A percentile compares a stretch with the other conserved stretches of the same genome.
These are phyloP conservation scores for Colletotrichum caudatum DNA, from an alignment of 2,329 filamentous ascomycete genomes.

Conservation along the genomic window DNA sequence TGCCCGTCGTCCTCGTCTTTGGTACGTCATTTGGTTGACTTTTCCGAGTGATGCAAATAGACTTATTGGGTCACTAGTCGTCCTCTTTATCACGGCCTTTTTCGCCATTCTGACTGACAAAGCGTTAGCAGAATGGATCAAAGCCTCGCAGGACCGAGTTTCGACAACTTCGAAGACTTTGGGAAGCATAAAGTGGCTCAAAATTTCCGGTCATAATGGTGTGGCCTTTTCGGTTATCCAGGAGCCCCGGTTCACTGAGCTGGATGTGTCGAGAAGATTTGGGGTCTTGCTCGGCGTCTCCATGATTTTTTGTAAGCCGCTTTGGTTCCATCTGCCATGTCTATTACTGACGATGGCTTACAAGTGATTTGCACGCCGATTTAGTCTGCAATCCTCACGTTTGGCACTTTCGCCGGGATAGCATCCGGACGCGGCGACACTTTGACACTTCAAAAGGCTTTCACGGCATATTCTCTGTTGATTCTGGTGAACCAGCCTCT, in stretches of 20 bases:
- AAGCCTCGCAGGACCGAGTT: conserved; percentile 62
- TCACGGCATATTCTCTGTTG: conserved; percentile 44
- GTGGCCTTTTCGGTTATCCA: conserved; percentile 49
- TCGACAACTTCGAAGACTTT: conserved; percentile 61
- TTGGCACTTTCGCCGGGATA: conserved; percentile 42
- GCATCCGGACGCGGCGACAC: conserved; percentile 20
- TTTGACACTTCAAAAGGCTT: conserved; percentile 42
- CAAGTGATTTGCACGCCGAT: conserved; percentile 42
- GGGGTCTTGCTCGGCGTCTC: conserved; percentile 42
- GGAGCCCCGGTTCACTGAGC: conserved; percentile 42
- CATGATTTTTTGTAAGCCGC: conserved; percentile 39
- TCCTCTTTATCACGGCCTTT: conserved; percentile 51
- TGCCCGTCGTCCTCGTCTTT: conserved; percentile 59
- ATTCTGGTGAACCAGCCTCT: conserved; percentile 45
- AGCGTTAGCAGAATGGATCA: conserved; percentile 60
- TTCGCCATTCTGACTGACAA: conserved; percentile 43
- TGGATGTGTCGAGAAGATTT: conserved; percentile 44
- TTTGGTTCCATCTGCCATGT: conserved; percentile 1
- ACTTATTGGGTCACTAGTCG: conserved; percentile 46
- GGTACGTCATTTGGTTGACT: conserved; percentile 46
- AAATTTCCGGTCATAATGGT: conserved; percentile 60
- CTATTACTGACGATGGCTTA: not conserved
- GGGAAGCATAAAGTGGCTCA: conserved; percentile 63
- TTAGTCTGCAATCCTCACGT: conserved; percentile 44
- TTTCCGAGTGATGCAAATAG: not conserved